A percentile compares a stretch with the other conserved stretches of the same genome.
Conservation (phyloP, 106 monocot species). For the Dioscorea zingiberensis region DNA sequence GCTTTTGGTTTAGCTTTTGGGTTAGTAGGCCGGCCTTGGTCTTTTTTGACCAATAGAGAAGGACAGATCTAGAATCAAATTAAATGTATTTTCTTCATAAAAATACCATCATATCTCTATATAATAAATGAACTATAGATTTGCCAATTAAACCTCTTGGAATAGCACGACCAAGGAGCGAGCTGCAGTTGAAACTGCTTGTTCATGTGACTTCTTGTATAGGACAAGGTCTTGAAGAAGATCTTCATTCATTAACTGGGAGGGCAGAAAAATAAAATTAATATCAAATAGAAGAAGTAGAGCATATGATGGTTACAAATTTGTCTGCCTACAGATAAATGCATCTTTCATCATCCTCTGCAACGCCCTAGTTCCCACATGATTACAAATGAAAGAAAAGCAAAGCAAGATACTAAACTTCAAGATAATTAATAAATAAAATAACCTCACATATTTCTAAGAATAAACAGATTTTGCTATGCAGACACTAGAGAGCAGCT, state of each 20-base stretch:
- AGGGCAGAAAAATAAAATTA: not conserved
- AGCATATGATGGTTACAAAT: too few relatives aligned
- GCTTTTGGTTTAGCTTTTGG: conserved; percentile 95
- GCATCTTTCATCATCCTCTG: too few relatives aligned
- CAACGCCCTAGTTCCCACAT: too few relatives aligned
- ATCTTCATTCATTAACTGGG: conserved; percentile 93
- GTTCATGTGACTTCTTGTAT: conserved; percentile 96
- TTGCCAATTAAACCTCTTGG: conserved; percentile 54
- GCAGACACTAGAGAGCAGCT: too few relatives aligned
- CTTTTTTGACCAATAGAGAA: conserved; percentile 86
- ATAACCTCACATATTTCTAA: too few relatives aligned
- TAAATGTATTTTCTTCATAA: not conserved
- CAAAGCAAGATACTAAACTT: too few relatives aligned
- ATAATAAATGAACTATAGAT: conserved; percentile 4
- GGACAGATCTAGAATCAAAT: conserved; percentile 69
- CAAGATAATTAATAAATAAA: too few relatives aligned
- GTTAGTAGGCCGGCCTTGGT: conserved; percentile 76
- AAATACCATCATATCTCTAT: not conserved
- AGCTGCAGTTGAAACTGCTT: conserved; percentile 89
- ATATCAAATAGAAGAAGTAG: too few relatives aligned
- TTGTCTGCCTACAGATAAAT: too few relatives aligned
- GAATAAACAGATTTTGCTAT: too few relatives aligned
- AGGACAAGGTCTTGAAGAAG: conserved; percentile 93
- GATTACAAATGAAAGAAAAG: too few relatives aligned
- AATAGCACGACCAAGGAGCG: conserved; percentile 88